phyloP scores from a whole-genome alignment of 257 asterid species.

The Scutellaria minor region DNA sequence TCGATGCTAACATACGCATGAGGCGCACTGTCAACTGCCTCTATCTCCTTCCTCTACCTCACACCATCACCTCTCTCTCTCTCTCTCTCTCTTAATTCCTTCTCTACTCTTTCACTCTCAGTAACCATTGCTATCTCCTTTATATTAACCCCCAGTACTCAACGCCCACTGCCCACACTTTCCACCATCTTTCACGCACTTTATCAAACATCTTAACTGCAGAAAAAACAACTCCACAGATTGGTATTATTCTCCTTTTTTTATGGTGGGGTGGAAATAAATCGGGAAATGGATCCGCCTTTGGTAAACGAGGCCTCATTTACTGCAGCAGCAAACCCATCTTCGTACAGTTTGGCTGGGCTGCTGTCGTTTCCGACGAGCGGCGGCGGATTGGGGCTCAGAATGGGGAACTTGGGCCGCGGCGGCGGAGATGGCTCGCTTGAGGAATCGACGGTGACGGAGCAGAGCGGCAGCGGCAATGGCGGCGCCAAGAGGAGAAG shows the following conservation, averaged over 20 bases:
- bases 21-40: constrained; percentile 33
- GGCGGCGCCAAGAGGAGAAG: constrained; percentile 57
- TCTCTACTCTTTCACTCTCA: constrained; percentile 34
- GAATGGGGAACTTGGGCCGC: constrained; percentile 53
- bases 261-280: constrained; percentile 19
- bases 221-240: neutral
- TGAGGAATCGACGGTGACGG: constrained; percentile 79
- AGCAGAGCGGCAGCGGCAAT: constrained; percentile 56
- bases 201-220: neutral
- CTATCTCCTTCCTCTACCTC: constrained; percentile 51
- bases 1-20: constrained; percentile 41
- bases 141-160: constrained; percentile 42
- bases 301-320: constrained; percentile 72
- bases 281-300: constrained; percentile 76
- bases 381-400: constrained; percentile 58
- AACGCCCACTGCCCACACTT: constrained; percentile 31
- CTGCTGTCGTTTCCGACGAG: constrained; percentile 64
- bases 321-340: constrained; percentile 69
- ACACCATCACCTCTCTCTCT: constrained; percentile 41
- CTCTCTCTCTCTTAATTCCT: constrained; percentile 30
- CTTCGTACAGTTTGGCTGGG: constrained; percentile 74
- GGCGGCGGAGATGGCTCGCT: constrained; percentile 47
- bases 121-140: constrained; percentile 31
- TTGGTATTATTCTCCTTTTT: neutral
- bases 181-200: constrained; percentile 23